Conservation (phyloP, 805 yeast genomes). For the Spathaspora girioi region DNA sequence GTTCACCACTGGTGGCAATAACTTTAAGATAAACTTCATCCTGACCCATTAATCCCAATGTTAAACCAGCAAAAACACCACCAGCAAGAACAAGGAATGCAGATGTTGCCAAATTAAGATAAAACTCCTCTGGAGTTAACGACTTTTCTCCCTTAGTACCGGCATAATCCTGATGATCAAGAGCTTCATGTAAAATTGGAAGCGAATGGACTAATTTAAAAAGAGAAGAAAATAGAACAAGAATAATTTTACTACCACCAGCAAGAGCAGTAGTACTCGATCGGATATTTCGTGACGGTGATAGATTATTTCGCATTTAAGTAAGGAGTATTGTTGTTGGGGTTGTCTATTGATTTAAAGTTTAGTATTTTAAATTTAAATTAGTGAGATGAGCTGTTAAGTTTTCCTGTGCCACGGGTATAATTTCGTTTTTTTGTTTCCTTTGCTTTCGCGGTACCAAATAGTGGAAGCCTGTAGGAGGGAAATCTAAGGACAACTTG, state of each 20-base stretch:
- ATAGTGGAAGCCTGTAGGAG: background rate
- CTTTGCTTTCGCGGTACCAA: background rate
- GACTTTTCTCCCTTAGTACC: slow-evolving; percentile 10
- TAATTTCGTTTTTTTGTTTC: background rate
- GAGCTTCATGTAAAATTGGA: slow-evolving; percentile 20
- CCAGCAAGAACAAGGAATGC: slow-evolving; percentile 66
- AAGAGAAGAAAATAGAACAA: slow-evolving; percentile 29
- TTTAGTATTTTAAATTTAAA: no score
- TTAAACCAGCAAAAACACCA: slow-evolving; percentile 89
- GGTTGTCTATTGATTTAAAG: no score
- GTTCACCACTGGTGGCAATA: slow-evolving; percentile 81
- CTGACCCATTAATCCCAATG: slow-evolving; percentile 97
- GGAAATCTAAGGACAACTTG: background rate
- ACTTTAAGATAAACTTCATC: slow-evolving; percentile 94
- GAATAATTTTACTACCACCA: slow-evolving; percentile 17
- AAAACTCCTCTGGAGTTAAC: slow-evolving; percentile 39
- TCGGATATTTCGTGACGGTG: slow-evolving; percentile 26
- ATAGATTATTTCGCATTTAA: slow-evolving; percentile 10
- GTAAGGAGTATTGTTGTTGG: slow-evolving; percentile 6
- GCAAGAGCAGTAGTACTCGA: slow-evolving; percentile 21
- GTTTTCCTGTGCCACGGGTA: background rate
- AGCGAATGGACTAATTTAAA: slow-evolving; percentile 32
- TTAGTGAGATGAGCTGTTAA: background rate
- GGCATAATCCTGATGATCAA: slow-evolving; percentile 6
- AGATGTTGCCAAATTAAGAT: slow-evolving; percentile 51